Evolutionary conservation across 108 stramenopile genomes (phyloP), one percentile per base, ranked within the genome.

Genomic region (Bacterosira constricta): DNA sequence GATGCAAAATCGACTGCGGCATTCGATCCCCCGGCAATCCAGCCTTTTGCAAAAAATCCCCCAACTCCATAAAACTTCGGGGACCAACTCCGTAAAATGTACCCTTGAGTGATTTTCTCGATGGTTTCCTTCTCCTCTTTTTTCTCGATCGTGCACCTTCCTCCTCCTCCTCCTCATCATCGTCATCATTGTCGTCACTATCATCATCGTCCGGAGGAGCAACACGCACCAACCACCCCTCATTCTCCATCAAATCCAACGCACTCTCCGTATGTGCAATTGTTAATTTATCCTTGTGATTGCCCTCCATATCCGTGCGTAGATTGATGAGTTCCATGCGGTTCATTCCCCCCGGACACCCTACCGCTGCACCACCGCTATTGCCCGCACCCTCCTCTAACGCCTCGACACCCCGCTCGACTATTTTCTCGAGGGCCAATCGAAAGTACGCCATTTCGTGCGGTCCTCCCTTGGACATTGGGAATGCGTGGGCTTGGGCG

Each of bases 1-100:
- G 75, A 66, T 91, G 88, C 32, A 85, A 82, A 53, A 91, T 75
- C 31, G 77, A 86, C 59, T 91, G 90, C 4, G 90, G 90, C 41
- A 91, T 68, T 30, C 81, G 67, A 20, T 88, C 85, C 57, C 58
- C 71, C 20, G 76, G 72, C 41, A 85, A 59, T 29, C 90, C 90
- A 26, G 77, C 70, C 36, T 68, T 75, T 39, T 57, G 63, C 30
- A 92, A 49, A 50, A 86, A 80, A 8, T 77, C 67, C 4, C 73
- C 75, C 12, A 89, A 47, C 50, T 92, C 91, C 63, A 92, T 58
- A 67, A 77, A 89, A 31, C 81, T 61, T 10, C 91, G 71, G 1
- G 91, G 91, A 17, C 85, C 91, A 60, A 92, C 66, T 26, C 83
- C 75, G 37, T 68, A 80, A 55, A 36, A 73, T 58, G 77, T 69